Base-by-base conservation (phyloP, 2,329 filamentous ascomycete species). In the Penicillium fuscoglaucum region DNA sequence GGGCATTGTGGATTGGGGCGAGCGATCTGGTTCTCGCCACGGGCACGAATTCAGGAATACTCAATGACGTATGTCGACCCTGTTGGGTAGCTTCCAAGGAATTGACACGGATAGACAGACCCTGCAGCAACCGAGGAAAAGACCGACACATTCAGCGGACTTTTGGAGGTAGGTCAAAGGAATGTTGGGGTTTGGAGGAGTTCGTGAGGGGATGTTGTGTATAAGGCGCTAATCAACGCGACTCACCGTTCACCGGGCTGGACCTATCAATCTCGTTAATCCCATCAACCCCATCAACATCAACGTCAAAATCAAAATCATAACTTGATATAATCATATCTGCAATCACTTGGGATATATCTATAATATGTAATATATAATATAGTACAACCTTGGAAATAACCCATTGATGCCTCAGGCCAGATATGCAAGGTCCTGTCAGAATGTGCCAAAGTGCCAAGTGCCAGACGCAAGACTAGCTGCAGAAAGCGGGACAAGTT, bases 91-190 rank as follows among this genome's bases (percentile, higher is more conserved):
- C 66, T 67, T 67, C 66, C 63, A 58, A 58, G 60, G 60, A 44
- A 61, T 65, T 60, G 67, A 65, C 68, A 76, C 75, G 69, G 57
- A 64, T 54, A 60, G 61, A 61, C 58, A 62, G 61, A 55, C 64
- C 68, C 62, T 63, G 65, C 64, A 65, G 65, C 52, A 64, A 62
- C 52, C 61, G 62, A 52, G 57, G 46, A 53, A 62, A 57, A 59
- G 57, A 59, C 52, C 63, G 50, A 67, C 64, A 72, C 73, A 75
- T 75, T 59, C 72, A 73, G 71, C 63, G 61, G 55, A 39, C 46
- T 60, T 51, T 53, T 28, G 54, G 55, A 26, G 31, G 37, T 45
- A 31, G 31, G 37, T 41, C 39, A 40, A 39, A 39, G 19, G 49
- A 52, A 40, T 21, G 44, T 51, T 57, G 50, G 55, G 21, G 33